These are phyloP conservation scores for Coccinonectria pachysandricola DNA, from an alignment of 2,329 filamentous ascomycete genomes.

Conservation along the genomic window DNA sequence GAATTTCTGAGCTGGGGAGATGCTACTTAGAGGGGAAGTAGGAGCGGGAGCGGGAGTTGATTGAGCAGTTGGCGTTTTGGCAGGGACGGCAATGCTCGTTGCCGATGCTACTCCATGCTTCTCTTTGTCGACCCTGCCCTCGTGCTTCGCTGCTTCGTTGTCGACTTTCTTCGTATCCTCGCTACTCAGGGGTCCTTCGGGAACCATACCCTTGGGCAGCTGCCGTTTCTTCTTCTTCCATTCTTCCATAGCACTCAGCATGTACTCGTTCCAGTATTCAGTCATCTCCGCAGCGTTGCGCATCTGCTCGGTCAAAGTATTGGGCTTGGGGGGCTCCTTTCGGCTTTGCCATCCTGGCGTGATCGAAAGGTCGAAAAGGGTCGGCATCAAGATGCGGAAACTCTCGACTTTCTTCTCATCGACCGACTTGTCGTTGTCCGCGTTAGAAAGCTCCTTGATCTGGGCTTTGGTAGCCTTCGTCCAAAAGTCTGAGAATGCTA, in stretches of 20 bases:
- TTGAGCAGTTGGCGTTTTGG: no score
- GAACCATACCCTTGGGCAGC: constrained; percentile 26
- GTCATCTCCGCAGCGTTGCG: constrained; percentile 44
- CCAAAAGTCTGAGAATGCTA: constrained; percentile 37
- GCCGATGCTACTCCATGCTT: constrained; percentile 2
- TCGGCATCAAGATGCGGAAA: constrained; percentile 43
- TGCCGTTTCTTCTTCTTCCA: constrained; percentile 35
- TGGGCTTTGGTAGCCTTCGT: constrained; percentile 18
- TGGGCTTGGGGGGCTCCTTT: constrained; percentile 31
- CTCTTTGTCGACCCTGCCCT: constrained; percentile 2
- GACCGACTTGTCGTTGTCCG: constrained; percentile 12
- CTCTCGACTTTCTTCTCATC: constrained; percentile 24
- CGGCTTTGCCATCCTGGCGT: constrained; percentile 42
- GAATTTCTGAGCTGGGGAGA: no score
- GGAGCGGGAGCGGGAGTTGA: no score
- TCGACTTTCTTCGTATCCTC: constrained; percentile 7
- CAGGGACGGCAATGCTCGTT: no score
- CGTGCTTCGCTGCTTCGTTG: constrained; percentile 3
- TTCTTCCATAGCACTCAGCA: constrained; percentile 29
- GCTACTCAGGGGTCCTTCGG: constrained; percentile 10
- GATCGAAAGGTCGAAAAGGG: constrained; percentile 42
- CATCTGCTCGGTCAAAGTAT: constrained; percentile 40
- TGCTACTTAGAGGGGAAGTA: no score
- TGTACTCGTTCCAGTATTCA: constrained; percentile 36
- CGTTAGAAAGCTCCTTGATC: constrained; percentile 17